Evolutionary conservation across 2,329 filamentous ascomycete genomes (phyloP), one percentile per base, ranked within the genome.

Genomic region (Cercospora sp.): DNA sequence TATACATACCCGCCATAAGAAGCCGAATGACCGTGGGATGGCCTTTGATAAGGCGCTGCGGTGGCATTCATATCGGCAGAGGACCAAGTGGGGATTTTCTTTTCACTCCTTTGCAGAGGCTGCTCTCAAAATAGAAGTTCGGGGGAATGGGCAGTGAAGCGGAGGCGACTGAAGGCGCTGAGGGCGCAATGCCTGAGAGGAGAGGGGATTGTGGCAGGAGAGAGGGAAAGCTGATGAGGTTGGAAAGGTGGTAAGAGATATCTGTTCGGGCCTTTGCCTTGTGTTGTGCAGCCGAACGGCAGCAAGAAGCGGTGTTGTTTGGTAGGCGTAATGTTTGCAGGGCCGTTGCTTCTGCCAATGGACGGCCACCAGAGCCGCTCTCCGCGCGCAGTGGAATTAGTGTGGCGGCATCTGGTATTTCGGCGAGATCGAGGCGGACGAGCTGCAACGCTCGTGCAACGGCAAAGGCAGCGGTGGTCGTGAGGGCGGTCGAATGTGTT

Each of bases 191-290:
- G 45, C 40, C 64, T 30, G 51, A 65, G 66, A 66, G 61, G 51
- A 65, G 30, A 45, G 64, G 23, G 30, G 13, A 55, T 58, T 68
- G 68, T 62, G 30, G 36, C 33, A 48, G 62, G 16, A 18, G 62
- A 61, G 42, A 62, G 64, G 63, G 53, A 57, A 59, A 28, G 58
- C 60, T 36, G 23, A 48, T 67, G 68, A 66, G 13, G 26, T 31
- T n/a, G 60, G 59, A 58, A 61, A 62, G 26, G 40, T 65, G 64
- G 42, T 69, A 70, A 48, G 68, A 70, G 68, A 70, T 64, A 72
- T 51, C 31, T 66, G 64, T 57, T 57, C 62, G 55, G 59, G 30
- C 12, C 31, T 42, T 68, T 51, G 65, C 65, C 65, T 69, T 69
- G 30, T 33, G 60, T 63, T 26, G 23, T 62, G 28, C 31, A 55